A percentile compares a stretch with the other conserved stretches of the same genome.
These are phyloP conservation scores for Dentipellis fragilis DNA, from an alignment of 768 basidiomycete species.

Conservation along the genomic window DNA sequence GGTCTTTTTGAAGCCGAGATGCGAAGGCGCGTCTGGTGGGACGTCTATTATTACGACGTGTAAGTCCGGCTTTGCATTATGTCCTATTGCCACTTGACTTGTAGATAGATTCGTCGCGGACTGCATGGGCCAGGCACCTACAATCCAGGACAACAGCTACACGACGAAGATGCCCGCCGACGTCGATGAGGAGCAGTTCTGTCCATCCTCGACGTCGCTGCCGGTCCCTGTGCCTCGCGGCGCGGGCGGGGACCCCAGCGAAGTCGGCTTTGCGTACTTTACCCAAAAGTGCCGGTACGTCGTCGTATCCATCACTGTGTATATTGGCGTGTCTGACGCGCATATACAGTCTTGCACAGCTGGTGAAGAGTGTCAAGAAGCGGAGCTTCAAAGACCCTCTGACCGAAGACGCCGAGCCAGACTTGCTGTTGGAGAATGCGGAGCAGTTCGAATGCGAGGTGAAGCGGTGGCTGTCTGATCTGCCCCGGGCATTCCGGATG, in stretches of 20 bases:
- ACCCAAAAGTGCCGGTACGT: conserved; percentile 49
- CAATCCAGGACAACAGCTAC: conserved; percentile 45
- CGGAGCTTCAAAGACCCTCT: conserved; percentile 32
- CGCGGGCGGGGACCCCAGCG: conserved; percentile 16
- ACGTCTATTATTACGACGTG: conserved; percentile 69
- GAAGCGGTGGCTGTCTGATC: conserved; percentile 37
- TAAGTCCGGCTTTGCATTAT: conserved; percentile 26
- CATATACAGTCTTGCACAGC: conserved; percentile 40
- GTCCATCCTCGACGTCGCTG: conserved; percentile 32
- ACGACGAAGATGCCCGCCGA: conserved; percentile 46
- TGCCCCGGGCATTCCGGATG: conserved; percentile 42
- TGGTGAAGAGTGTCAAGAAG: conserved; percentile 52
- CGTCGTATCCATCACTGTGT: conserved; percentile 13
- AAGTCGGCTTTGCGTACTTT: conserved; percentile 36
- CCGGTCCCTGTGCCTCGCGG: conserved; percentile 26
- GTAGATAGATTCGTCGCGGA: conserved; percentile 56
- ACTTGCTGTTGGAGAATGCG: conserved; percentile 53
- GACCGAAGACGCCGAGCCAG: conserved; percentile 20
- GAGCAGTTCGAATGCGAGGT: conserved; percentile 47
- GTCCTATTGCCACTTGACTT: not conserved
- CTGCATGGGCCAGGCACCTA: conserved; percentile 50
- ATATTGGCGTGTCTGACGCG: not conserved
- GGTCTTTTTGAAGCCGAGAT: conserved; percentile 41
- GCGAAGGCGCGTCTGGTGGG: conserved; percentile 66
- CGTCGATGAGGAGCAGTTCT: conserved; percentile 45